Base-by-base conservation (phyloP, 1,139 yeast species). In the Geotrichum fermentans region DNA sequence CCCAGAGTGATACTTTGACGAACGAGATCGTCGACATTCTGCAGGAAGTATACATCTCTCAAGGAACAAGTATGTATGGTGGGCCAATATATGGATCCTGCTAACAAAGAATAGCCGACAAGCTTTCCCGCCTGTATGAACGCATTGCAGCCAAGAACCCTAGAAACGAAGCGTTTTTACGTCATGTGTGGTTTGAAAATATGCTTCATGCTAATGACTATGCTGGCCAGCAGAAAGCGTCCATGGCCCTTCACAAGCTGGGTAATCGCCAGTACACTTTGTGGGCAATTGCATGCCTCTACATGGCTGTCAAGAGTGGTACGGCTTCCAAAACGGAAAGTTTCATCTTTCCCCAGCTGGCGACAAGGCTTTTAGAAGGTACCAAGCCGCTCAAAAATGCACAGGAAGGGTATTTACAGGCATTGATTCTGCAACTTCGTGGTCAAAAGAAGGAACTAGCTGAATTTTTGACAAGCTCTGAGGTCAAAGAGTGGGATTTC, bases 341-440 rank as follows among this genome's bases (percentile, higher is more conserved):
- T 46, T 66, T 64, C 22, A 65, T 84, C 35, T 80, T 74, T 56
- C 79, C 81, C 2, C 70, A 72, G 52, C 68, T 86, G 41, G 92
- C 86, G 0, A 57, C 70, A 47, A 75, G 80, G 54, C 59, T 82
- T 53, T 61, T 81, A 13, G 80, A 77, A 32, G 63, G 67, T 16
- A 58, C 72, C 20, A 64, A 67, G 33, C 81, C 84, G 1, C 62
- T 70, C 36, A 58, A 62, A 33, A 69, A 67, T 21, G 75, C 82
- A 11, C 89, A 83, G 55, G 89, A 85, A 53, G 67, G 74, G 2
- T 85, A 64, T 55, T 75, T 85, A 0, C 70, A 73, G 46, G 78
- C 76, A 0, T 66, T 73, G 51, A 69, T 83, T 6, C 61, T 78
- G 45, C 59, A 67, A 26, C 57, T 69, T 18, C 67, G 66, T 47